These are phyloP conservation scores for Pichia sp. DNA, from an alignment of 1,139 yeast genomes.

Conservation along the genomic window DNA sequence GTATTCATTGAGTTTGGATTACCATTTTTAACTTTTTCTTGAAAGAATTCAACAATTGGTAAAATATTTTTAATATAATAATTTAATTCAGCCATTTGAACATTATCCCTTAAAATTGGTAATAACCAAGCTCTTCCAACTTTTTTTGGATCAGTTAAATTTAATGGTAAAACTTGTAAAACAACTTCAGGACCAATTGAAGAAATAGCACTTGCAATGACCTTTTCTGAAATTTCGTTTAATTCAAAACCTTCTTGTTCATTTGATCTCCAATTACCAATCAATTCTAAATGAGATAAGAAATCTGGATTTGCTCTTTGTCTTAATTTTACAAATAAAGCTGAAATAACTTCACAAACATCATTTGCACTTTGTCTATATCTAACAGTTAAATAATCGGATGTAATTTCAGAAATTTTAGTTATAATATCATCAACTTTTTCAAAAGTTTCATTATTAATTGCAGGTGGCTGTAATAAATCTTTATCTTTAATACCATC, in stretches of 20 bases:
- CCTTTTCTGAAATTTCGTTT: conserved; percentile 72
- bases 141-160: conserved; percentile 47
- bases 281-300: conserved; percentile 55
- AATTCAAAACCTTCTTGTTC: conserved; percentile 67
- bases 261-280: conserved; percentile 82
- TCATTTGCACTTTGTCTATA: conserved; percentile 75
- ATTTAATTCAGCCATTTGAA: conserved; percentile 60
- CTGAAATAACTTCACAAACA: conserved; percentile 63
- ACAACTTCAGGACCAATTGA: conserved; percentile 85
- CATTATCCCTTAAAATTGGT: conserved; percentile 87
- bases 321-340: conserved; percentile 59
- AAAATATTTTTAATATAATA: conserved; percentile 58
- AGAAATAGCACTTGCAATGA: conserved; percentile 70
- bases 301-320: conserved; percentile 69
- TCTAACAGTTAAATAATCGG: conserved; percentile 61
- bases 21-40: conserved; percentile 38
- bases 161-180: conserved; percentile 67
- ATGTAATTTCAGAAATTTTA: conserved; percentile 43
- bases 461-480: conserved; percentile 46
- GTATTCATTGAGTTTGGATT: conserved; percentile 54
- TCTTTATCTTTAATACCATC: conserved; percentile 59
- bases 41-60: conserved; percentile 62
- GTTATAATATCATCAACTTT: conserved; percentile 48
- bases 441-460: conserved; percentile 45
- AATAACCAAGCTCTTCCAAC: conserved; percentile 90